A percentile compares a stretch with the other conserved stretches of the same genome.
Evolutionary conservation across 768 basidiomycete species (phyloP).

Genomic region (Suillus plorans): DNA sequence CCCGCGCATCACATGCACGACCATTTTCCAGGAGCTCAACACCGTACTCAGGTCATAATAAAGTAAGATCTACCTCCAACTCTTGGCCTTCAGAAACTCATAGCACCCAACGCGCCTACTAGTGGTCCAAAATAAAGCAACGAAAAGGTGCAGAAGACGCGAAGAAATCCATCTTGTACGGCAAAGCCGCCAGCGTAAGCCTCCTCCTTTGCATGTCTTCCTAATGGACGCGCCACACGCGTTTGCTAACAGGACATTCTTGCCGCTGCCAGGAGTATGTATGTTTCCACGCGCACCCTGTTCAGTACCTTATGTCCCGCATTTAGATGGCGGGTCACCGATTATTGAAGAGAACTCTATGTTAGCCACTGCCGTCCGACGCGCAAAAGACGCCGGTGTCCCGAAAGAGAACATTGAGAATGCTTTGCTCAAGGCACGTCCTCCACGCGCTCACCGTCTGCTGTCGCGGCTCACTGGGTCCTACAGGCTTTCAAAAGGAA

Average conservation of each 20-base stretch:
- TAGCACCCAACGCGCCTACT: conserved; percentile 24
- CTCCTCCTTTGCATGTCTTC: background rate
- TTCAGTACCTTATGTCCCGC: background rate
- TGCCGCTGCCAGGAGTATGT: conserved; percentile 58
- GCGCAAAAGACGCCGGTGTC: conserved; percentile 55
- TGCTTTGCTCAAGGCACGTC: conserved; percentile 52
- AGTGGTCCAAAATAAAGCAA: conserved; percentile 82
- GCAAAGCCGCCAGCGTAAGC: conserved; percentile 55
- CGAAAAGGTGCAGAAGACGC: conserved; percentile 65
- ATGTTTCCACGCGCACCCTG: background rate
- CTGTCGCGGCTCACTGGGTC: background rate
- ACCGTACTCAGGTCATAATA: conserved; percentile 39
- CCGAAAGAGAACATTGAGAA: conserved; percentile 71
- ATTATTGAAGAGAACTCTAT: conserved; percentile 55
- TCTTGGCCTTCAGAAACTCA: background rate
- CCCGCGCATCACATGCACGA: conserved; percentile 1
- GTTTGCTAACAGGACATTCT: conserved; percentile 51
- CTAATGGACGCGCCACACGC: conserved; percentile 6
- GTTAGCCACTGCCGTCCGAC: conserved; percentile 53
- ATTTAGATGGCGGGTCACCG: conserved; percentile 53
- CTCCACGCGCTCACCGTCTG: background rate
- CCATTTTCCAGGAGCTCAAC: conserved; percentile 21
- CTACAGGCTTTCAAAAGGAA: conserved; percentile 44
- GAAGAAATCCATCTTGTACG: conserved; percentile 57
- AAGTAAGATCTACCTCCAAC: conserved; percentile 24